A percentile compares a stretch with the other conserved stretches of the same genome.
Conservation (phyloP, 164 flowering plant genomes). For the Magnolia changhungtana region DNA sequence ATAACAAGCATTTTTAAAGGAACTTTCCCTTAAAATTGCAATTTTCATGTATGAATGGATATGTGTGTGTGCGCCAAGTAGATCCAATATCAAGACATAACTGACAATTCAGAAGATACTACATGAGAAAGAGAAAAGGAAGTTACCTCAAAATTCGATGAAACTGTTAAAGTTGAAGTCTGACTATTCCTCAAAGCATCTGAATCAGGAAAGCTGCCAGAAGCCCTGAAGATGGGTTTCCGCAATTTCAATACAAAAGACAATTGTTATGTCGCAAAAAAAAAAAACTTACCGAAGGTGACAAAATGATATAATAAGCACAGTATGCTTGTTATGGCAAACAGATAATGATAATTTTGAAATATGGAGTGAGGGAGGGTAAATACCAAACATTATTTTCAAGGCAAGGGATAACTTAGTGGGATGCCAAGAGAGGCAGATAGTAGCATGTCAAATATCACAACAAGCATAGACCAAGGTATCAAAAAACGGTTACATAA, state of each 20-base stretch:
- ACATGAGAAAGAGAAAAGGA: neutral
- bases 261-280: too few relatives aligned
- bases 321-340: too few relatives aligned
- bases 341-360: too few relatives aligned
- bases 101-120: neutral
- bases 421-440: neutral
- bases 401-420: neutral
- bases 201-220: constrained; percentile 41
- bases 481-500: too few relatives aligned
- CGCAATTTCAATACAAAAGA: constrained; percentile 15
- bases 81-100: too few relatives aligned
- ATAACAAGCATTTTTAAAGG: neutral
- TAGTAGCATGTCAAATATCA: neutral
- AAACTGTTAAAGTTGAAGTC: constrained; percentile 57
- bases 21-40: neutral
- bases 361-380: too few relatives aligned
- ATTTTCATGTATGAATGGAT: neutral
- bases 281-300: neutral
- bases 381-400: too few relatives aligned
- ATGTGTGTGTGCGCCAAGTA: too few relatives aligned
- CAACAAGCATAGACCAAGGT: neutral
- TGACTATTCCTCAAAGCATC: constrained; percentile 55
- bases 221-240: constrained; percentile 49
- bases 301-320: neutral
- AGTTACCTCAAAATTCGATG: constrained; percentile 91